Evolutionary conservation across 2,329 filamentous ascomycete species (phyloP).

Genomic region (Xylariaceae sp.): DNA sequence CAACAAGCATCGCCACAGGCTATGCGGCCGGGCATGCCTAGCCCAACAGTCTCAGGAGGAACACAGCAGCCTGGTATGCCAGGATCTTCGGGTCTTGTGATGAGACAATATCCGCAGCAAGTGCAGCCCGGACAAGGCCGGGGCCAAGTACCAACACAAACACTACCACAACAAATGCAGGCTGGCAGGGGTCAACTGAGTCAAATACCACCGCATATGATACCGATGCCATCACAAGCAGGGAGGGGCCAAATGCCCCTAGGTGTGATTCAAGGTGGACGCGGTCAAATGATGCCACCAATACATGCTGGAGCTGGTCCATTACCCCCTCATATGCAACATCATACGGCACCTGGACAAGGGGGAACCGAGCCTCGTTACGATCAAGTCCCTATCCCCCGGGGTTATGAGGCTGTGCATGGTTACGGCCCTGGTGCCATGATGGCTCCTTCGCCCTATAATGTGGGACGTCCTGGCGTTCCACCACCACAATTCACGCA

Average conservation of each 20-base stretch:
- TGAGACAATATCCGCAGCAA: constrained; percentile 12
- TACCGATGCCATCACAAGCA: constrained; percentile 7
- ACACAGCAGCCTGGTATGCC: neutral
- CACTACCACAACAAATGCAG: constrained; percentile 30
- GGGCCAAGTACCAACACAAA: constrained; percentile 23
- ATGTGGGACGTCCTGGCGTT: constrained; percentile 31
- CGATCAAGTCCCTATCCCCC: constrained; percentile 41
- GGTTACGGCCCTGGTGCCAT: constrained; percentile 38
- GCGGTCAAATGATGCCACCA: constrained; percentile 29
- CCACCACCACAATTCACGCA: constrained; percentile 26
- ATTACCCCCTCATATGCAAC: constrained; percentile 20
- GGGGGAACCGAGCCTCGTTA: constrained; percentile 35
- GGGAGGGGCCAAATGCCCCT: constrained; percentile 27
- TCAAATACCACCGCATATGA: constrained; percentile 14
- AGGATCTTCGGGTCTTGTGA: neutral
- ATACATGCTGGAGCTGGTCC: constrained; percentile 27
- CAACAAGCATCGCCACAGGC: constrained; percentile 26
- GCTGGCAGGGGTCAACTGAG: constrained; percentile 13
- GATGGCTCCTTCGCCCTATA: constrained; percentile 39
- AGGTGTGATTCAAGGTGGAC: constrained; percentile 23
- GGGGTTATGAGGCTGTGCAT: constrained; percentile 42
- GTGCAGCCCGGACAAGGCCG: constrained; percentile 29
- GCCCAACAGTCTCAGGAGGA: neutral
- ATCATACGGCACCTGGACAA: constrained; percentile 18
- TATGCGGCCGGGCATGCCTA: constrained; percentile 10